Evolutionary conservation across 1,284 basidiomycete species (phyloP), one percentile per base, ranked within the genome.

Genomic region (Melampsora americana): DNA sequence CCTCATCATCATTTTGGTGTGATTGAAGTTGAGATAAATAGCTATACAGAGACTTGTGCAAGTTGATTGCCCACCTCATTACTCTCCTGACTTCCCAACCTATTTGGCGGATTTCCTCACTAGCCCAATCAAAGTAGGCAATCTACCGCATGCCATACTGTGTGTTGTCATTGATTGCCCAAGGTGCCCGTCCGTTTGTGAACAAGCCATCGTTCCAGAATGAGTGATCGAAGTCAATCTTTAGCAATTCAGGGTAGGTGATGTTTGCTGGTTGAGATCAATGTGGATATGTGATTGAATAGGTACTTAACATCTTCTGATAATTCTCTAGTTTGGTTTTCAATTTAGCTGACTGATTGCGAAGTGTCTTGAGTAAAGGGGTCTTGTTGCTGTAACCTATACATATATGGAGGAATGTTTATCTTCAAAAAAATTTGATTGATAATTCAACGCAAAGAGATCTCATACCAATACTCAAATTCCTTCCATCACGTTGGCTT

Each of bases 41-140:
- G 12, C 23, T 23, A 20, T 23, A 53, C 14, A 65, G 32, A n/a
- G 39, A 14, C 5, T 26, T 66, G 65, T 66, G 65, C 18, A 26
- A 39, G 11, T 20, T 18, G 9, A 46, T 66, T 16, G 65, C 65
- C 65, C 65, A 66, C 42, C 39, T 2, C 35, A 66, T 66, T n/a
- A 20, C 14, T 20, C 65, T 6, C 39, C 65, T 66, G 20, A 12
- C 20, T 66, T 66, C 65, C 65, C 65, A 66, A 23, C 65, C 65
- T 11, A 66, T 14, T 26, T 35, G n/a, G 12, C 35, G 35, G 7
- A 66, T 26, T 66, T 66, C 65, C 20, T 66, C 65, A 44, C 5
- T 12, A 20, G 65, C 35, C 4, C 35, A 5, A 42, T 66, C 18
- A 16, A 44, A 44, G 20, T 20, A 44, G 16, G 65, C 65, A 4